Conservation (phyloP, 2,329 filamentous ascomycete genomes). For the Boeremia lycopersici region DNA sequence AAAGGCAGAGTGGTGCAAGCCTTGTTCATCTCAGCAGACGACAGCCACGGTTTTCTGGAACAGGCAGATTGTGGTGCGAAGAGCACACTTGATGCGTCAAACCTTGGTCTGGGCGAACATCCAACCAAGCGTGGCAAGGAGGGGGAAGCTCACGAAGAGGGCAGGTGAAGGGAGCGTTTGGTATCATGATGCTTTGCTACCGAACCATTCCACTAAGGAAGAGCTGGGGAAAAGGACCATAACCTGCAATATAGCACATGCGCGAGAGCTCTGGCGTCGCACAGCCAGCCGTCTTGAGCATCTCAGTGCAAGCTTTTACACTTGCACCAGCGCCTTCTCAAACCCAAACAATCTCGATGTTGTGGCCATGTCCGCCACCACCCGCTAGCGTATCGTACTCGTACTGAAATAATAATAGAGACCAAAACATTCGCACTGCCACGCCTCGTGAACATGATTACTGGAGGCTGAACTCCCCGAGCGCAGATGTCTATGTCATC, state of each 20-base stretch:
- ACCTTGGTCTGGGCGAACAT: neutral
- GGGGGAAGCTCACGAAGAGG: neutral
- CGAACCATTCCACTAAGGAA: slow-evolving; percentile 26
- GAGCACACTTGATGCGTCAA: no score
- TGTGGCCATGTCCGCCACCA: slow-evolving; percentile 23
- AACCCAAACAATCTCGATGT: slow-evolving; percentile 32
- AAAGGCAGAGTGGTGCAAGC: neutral
- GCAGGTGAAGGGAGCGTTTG: slow-evolving; percentile 8
- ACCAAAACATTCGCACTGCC: slow-evolving; percentile 28
- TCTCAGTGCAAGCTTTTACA: slow-evolving; percentile 38
- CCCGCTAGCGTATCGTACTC: slow-evolving; percentile 36
- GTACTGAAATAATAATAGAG: slow-evolving; percentile 20
- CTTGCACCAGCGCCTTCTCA: slow-evolving; percentile 27
- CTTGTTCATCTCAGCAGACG: no score
- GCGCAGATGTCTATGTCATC: slow-evolving; percentile 42
- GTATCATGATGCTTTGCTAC: slow-evolving; percentile 42
- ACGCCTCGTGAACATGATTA: slow-evolving; percentile 37
- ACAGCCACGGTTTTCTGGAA: no score
- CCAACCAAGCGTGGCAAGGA: neutral
- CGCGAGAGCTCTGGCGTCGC: slow-evolving; percentile 38
- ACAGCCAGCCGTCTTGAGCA: slow-evolving; percentile 37
- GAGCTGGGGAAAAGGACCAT: slow-evolving; percentile 27
- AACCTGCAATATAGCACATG: slow-evolving; percentile 26
- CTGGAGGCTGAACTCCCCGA: slow-evolving; percentile 32
- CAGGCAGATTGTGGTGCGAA: no score